Percentiles rank a stretch among this genome's conserved stretches.
These are phyloP conservation scores for Stemphylium lycopersici DNA, from an alignment of 2,329 filamentous ascomycete species.

Conservation along the genomic window DNA sequence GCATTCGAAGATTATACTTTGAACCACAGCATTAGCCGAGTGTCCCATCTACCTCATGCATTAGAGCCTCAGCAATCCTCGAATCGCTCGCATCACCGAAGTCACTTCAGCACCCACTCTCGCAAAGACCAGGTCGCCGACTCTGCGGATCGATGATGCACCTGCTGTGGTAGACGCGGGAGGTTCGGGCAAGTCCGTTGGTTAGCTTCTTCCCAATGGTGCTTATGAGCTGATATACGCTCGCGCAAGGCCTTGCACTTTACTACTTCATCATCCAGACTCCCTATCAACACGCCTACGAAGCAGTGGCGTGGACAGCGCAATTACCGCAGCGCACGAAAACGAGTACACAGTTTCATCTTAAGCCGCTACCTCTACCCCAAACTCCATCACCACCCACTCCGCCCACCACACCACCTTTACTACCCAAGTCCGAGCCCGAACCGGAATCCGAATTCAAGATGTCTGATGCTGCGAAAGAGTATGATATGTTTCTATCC, in stretches of 20 bases:
- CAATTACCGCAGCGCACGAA: slow-evolving; percentile 16
- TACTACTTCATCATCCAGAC: not conserved
- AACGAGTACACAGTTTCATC: slow-evolving; percentile 4
- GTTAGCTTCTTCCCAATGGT: not conserved
- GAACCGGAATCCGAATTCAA: not conserved
- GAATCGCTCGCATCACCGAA: slow-evolving; percentile 4
- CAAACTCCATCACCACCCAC: slow-evolving; percentile 1
- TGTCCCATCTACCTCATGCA: not conserved
- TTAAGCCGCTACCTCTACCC: slow-evolving; percentile 3
- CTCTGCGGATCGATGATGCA: slow-evolving; percentile 18
- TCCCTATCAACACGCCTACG: not conserved
- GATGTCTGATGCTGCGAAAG: slow-evolving; percentile 17
- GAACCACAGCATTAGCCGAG: slow-evolving; percentile 10
- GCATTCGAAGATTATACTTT: slow-evolving; percentile 1
- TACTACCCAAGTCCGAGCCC: slow-evolving; percentile 2
- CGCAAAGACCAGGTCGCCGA: slow-evolving; percentile 14
- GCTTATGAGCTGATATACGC: slow-evolving; percentile 7
- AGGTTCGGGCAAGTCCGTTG: not conserved
- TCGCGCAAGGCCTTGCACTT: not conserved
- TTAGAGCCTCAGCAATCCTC: slow-evolving; percentile 9
- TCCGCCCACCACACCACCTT: slow-evolving; percentile 5
- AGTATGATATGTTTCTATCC: not conserved
- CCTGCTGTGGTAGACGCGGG: slow-evolving; percentile 1
- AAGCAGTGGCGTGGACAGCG: slow-evolving; percentile 20
- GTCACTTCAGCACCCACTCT: not conserved